A percentile compares a stretch with the other conserved stretches of the same genome.
phyloP scores from a whole-genome alignment of 2,329 filamentous ascomycete species.

The Geosmithia flava region DNA sequence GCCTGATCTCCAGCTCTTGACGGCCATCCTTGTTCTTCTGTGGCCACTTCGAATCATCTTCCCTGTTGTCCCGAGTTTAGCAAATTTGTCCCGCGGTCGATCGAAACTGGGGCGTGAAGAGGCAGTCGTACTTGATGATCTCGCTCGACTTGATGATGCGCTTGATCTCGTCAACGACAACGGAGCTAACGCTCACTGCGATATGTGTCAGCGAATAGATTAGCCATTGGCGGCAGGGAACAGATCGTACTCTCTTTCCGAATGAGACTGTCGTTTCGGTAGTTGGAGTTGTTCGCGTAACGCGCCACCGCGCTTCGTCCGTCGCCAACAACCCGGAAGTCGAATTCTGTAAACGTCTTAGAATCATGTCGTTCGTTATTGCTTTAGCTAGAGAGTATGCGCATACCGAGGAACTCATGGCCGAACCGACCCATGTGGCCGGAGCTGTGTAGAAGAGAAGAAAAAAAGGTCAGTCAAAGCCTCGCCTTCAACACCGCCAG shows the following conservation, averaged over 20 bases:
- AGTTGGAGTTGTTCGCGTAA: constrained; percentile 99
- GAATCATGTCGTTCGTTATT: neutral
- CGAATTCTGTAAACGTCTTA: constrained; percentile 58
- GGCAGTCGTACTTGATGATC: constrained; percentile 71
- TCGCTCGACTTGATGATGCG: constrained; percentile 95
- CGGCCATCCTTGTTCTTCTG: constrained; percentile 98
- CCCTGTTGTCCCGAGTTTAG: constrained; percentile 36
- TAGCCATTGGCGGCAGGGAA: neutral
- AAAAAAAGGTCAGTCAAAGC: neutral
- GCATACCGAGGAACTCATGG: constrained; percentile 85
- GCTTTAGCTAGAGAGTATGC: neutral
- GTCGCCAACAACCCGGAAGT: constrained; percentile 85
- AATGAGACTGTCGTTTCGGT: constrained; percentile 95
- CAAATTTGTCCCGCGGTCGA: neutral
- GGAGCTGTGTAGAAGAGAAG: constrained; percentile 46
- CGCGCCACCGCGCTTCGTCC: constrained; percentile 86
- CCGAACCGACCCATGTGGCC: constrained; percentile 95
- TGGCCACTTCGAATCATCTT: constrained; percentile 97
- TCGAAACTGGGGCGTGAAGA: neutral
- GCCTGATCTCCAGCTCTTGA: constrained; percentile 87
- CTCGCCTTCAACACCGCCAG: too few relatives aligned
- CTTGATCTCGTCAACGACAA: constrained; percentile 88
- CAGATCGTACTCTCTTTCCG: constrained; percentile 85
- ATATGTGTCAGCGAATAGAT: neutral
- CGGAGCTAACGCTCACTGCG: constrained; percentile 86